These are phyloP conservation scores for Colletotrichum lentis DNA, from an alignment of 2,329 filamentous ascomycete genomes.

Conservation along the genomic window DNA sequence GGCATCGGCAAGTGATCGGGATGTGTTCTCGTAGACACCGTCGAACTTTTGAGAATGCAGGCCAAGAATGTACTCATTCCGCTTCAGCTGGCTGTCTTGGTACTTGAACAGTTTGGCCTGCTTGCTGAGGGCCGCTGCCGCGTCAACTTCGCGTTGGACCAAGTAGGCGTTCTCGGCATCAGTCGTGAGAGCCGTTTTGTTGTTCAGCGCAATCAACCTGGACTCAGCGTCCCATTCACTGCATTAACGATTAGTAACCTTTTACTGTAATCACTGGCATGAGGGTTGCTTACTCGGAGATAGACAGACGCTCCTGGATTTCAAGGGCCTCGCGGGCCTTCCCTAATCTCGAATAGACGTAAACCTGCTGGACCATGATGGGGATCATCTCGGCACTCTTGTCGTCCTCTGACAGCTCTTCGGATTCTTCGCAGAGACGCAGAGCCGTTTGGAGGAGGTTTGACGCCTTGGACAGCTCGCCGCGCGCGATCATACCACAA, in stretches of 20 bases:
- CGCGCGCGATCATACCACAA: slow-evolving; percentile 74
- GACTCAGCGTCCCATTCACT: slow-evolving; percentile 75
- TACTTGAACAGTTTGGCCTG: slow-evolving; percentile 76
- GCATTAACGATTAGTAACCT: slow-evolving; percentile 43
- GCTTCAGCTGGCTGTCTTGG: slow-evolving; percentile 62
- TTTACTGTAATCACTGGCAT: not conserved
- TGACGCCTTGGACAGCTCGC: slow-evolving; percentile 70
- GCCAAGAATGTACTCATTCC: slow-evolving; percentile 71
- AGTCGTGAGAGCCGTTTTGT: slow-evolving; percentile 57
- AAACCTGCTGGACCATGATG: slow-evolving; percentile 79
- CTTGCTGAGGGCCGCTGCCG: slow-evolving; percentile 59
- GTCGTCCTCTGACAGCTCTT: slow-evolving; percentile 77
- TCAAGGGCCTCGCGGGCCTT: slow-evolving; percentile 71
- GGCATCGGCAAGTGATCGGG: slow-evolving; percentile 50
- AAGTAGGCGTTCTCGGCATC: slow-evolving; percentile 70
- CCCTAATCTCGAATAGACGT: slow-evolving; percentile 72
- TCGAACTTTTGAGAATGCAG: slow-evolving; percentile 73
- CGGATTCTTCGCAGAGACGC: slow-evolving; percentile 75
- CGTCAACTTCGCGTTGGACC: slow-evolving; percentile 67
- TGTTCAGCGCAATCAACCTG: slow-evolving; percentile 72
- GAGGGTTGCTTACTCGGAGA: slow-evolving; percentile 62
- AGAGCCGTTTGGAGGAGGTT: slow-evolving; percentile 74
- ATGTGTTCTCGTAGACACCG: slow-evolving; percentile 64
- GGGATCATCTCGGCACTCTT: slow-evolving; percentile 77
- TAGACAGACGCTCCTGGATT: slow-evolving; percentile 68